These are phyloP conservation scores for Cucurbita argyrosperma DNA, from an alignment of 306 rosid species.

Conservation along the genomic window DNA sequence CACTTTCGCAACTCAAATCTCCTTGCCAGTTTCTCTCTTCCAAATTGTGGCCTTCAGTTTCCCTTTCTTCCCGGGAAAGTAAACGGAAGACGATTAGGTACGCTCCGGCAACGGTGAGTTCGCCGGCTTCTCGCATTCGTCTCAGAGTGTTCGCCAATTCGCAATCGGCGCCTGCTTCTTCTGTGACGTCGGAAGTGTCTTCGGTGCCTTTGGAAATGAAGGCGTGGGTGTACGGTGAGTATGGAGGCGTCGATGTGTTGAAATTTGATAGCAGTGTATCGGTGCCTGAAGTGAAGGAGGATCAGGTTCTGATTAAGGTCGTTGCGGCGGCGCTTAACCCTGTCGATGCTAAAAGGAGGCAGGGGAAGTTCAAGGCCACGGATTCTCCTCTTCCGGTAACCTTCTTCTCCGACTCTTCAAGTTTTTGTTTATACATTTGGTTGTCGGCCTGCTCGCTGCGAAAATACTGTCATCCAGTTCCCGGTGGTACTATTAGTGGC, in stretches of 20 bases:
- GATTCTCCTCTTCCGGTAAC: conserved; percentile 89
- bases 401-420: not conserved
- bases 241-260: conserved; percentile 70
- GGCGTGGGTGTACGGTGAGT: conserved; percentile 81
- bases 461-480: not conserved
- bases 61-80: conserved; percentile 17
- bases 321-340: conserved; percentile 87
- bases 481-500: too few relatives aligned
- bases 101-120: not conserved
- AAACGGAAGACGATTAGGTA: conserved; percentile 3
- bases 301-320: conserved; percentile 63
- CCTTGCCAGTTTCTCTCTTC: conserved; percentile 10
- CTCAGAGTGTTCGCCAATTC: conserved; percentile 34
- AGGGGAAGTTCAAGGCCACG: conserved; percentile 73
- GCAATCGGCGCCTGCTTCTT: conserved; percentile 46
- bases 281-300: conserved; percentile 69
- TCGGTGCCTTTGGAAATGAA: conserved; percentile 58
- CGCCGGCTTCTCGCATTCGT: conserved; percentile 6
- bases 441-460: not conserved
- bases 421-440: not conserved
- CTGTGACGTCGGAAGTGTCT: conserved; percentile 29
- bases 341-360: conserved; percentile 74
- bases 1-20: conserved; percentile 29
- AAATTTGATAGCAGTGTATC: conserved; percentile 39
- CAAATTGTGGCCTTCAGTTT: not conserved